Conservation (phyloP, 306 rosid species). For the Prinsepia uniflora region DNA sequence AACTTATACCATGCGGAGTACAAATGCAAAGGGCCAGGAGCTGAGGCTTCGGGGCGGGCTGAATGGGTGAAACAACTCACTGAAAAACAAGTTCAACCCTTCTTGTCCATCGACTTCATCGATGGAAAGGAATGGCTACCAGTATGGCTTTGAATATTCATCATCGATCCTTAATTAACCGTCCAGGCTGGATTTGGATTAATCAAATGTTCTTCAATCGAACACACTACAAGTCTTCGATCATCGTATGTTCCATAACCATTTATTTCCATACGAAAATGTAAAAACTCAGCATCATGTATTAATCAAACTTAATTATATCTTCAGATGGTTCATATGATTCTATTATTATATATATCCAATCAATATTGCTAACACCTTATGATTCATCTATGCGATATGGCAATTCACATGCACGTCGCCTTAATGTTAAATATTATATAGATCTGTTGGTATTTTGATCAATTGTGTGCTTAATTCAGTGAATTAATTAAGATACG, state of each 20-base stretch:
- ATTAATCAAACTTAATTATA: not conserved
- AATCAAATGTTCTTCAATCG: too few relatives aligned
- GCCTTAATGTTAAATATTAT: too few relatives aligned
- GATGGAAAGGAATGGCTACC: constrained; percentile 73
- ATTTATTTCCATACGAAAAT: not conserved
- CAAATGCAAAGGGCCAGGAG: constrained; percentile 61
- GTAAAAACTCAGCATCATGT: not conserved
- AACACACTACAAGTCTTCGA: too few relatives aligned
- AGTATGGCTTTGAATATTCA: constrained; percentile 38
- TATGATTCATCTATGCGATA: too few relatives aligned
- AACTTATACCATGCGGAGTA: constrained; percentile 60
- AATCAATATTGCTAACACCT: too few relatives aligned
- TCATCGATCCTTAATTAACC: not conserved
- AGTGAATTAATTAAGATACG: too few relatives aligned
- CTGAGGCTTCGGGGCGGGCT: constrained; percentile 31
- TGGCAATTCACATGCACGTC: too few relatives aligned
- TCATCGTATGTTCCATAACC: not conserved
- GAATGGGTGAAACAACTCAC: constrained; percentile 56
- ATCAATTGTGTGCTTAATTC: too few relatives aligned
- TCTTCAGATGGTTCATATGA: not conserved
- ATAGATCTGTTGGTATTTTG: too few relatives aligned
- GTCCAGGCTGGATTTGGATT: too few relatives aligned
- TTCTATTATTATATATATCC: not conserved
- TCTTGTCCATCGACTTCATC: constrained; percentile 47
- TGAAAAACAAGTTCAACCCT: constrained; percentile 42